Evolutionary conservation across 257 asterid genomes (phyloP).

Genomic region (Verbena officinalis): DNA sequence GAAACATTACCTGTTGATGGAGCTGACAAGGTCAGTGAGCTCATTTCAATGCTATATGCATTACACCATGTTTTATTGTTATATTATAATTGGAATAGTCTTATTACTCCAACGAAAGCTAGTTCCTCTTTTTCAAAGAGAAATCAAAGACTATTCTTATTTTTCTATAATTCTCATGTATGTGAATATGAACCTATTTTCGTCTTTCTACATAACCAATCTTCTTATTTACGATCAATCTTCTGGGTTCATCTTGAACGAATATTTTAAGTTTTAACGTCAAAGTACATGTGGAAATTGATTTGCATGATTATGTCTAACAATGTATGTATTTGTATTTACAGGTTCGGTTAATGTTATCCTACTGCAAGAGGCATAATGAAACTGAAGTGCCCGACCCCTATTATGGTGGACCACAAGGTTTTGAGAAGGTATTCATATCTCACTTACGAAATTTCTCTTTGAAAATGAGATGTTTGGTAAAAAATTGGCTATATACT

Average conservation of each 20-base stretch:
- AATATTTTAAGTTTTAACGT: too few relatives aligned
- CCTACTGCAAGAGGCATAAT: slow-evolving; percentile 72
- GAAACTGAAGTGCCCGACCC: slow-evolving; percentile 90
- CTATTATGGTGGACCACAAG: slow-evolving; percentile 84
- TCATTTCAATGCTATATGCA: background rate
- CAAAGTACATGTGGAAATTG: background rate
- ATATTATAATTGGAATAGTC: too few relatives aligned
- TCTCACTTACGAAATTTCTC: background rate
- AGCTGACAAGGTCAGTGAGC: slow-evolving; percentile 55
- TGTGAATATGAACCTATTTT: too few relatives aligned
- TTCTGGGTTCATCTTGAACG: too few relatives aligned
- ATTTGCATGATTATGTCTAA: background rate
- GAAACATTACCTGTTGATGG: slow-evolving; percentile 61
- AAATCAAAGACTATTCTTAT: too few relatives aligned
- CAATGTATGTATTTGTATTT: slow-evolving; percentile 4
- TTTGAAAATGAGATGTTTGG: background rate
- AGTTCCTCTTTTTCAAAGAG: too few relatives aligned
- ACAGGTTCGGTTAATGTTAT: slow-evolving; percentile 73
- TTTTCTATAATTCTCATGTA: too few relatives aligned
- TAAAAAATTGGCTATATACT: background rate
- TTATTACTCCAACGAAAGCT: too few relatives aligned
- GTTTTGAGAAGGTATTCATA: slow-evolving; percentile 94
- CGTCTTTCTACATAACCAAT: too few relatives aligned
- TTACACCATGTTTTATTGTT: background rate
- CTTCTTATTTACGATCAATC: too few relatives aligned